These are phyloP conservation scores for Zymoseptoria passerinii DNA, from an alignment of 2,329 filamentous ascomycete species.

Conservation along the genomic window DNA sequence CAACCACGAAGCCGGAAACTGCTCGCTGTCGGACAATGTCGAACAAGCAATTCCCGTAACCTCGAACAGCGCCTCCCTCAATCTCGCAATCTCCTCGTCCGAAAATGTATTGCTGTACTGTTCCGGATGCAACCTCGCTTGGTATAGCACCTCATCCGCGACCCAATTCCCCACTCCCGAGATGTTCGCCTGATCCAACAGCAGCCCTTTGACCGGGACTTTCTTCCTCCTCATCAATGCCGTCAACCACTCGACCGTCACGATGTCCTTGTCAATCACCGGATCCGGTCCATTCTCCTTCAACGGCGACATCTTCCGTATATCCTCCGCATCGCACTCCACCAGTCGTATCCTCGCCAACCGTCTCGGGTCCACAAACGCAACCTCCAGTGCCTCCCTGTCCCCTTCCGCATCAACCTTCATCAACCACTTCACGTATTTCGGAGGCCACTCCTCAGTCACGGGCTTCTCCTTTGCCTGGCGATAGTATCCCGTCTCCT, in stretches of 20 bases:
- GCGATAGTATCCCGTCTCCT: conserved; percentile 73
- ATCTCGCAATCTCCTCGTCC: conserved; percentile 58
- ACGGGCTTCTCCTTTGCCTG: conserved; percentile 44
- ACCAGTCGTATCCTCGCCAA: conserved; percentile 74
- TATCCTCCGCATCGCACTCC: conserved; percentile 66
- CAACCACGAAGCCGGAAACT: conserved; percentile 75
- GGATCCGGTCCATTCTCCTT: conserved; percentile 93
- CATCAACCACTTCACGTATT: conserved; percentile 79
- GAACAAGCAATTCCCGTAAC: conserved; percentile 76
- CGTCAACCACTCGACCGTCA: conserved; percentile 70
- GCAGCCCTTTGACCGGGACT: conserved; percentile 79
- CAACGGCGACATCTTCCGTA: conserved; percentile 67
- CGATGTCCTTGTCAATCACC: conserved; percentile 66
- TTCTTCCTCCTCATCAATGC: conserved; percentile 64
- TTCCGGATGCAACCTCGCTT: conserved; percentile 82
- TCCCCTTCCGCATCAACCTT: conserved; percentile 40
- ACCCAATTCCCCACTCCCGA: conserved; percentile 98
- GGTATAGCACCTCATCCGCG: conserved; percentile 86
- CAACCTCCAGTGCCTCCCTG: conserved; percentile 51
- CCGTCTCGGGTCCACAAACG: conserved; percentile 76
- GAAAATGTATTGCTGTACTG: conserved; percentile 80
- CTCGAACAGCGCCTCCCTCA: conserved; percentile 66
- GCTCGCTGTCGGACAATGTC: conserved; percentile 67
- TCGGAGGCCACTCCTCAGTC: conserved; percentile 67
- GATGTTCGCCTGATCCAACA: conserved; percentile 81